Percentiles rank a stretch among this genome's conserved stretches.
Conservation (phyloP, 2,329 filamentous ascomycete genomes). For the Rutstroemia sydowiana region DNA sequence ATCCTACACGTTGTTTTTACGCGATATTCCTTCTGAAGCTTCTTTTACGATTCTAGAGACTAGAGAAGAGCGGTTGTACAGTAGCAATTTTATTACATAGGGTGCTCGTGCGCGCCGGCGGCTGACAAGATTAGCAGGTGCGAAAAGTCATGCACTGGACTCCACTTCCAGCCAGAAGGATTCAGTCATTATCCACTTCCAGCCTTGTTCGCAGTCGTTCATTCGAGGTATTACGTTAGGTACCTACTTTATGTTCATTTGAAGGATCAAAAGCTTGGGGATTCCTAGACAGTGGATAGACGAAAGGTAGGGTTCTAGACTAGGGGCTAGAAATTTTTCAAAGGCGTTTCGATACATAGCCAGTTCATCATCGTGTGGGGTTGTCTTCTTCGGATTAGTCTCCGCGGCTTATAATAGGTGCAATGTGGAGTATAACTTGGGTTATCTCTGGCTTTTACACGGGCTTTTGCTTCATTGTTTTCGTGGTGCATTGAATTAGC, state of each 20-base stretch:
- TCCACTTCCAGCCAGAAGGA: conserved; percentile 6
- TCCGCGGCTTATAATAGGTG: no score
- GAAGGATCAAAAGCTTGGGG: no score
- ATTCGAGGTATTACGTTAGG: not conserved
- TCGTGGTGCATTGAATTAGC: not conserved
- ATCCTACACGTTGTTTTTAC: not conserved
- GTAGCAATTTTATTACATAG: not conserved
- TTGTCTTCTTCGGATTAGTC: no score
- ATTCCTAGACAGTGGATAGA: not conserved
- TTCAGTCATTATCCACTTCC: not conserved
- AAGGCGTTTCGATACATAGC: no score
- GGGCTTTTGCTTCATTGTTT: not conserved
- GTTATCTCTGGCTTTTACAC: no score
- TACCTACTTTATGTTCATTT: not conserved
- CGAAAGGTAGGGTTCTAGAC: no score
- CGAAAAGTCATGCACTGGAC: not conserved
- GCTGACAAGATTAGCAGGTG: conserved; percentile 4
- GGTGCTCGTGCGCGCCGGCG: not conserved
- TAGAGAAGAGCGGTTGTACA: not conserved
- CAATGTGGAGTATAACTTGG: no score
- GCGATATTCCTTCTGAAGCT: not conserved
- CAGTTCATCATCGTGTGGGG: no score
- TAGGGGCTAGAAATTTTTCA: no score
- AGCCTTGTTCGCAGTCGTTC: not conserved
- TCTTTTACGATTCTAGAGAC: no score